Conservation (phyloP, 2,329 filamentous ascomycete genomes). For the Diaporthe longicolla region DNA sequence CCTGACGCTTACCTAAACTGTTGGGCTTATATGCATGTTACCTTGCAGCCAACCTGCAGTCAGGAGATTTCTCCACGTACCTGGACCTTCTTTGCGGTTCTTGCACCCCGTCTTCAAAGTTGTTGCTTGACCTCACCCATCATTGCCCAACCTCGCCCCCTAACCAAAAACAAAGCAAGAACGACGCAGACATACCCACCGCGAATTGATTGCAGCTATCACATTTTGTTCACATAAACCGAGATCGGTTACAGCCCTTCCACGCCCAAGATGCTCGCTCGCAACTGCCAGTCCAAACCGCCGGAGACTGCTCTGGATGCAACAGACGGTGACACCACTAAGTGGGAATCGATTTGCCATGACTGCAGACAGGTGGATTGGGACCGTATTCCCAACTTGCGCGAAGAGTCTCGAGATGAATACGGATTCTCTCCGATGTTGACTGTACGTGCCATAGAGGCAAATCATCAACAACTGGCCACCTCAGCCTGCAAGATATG, state of each 20-base stretch:
- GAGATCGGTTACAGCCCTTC: neutral
- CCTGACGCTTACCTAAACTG: too few species aligned
- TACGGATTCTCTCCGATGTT: too few species aligned
- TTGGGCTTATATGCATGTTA: too few species aligned
- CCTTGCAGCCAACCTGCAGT: too few species aligned
- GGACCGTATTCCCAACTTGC: neutral
- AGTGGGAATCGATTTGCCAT: neutral
- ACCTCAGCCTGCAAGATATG: neutral
- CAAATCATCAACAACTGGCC: neutral
- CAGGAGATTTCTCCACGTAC: too few species aligned
- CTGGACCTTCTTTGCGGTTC: too few species aligned
- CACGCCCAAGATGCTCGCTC: neutral
- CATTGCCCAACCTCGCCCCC: neutral
- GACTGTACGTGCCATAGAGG: neutral
- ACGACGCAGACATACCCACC: neutral
- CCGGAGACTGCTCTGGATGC: neutral
- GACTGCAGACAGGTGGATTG: neutral
- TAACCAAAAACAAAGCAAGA: neutral
- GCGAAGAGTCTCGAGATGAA: fast-evolving
- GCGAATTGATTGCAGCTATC: too few species aligned
- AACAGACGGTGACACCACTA: neutral
- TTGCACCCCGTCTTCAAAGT: too few species aligned
- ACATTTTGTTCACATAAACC: too few species aligned
- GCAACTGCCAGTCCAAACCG: too few species aligned
- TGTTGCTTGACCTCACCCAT: neutral